These are phyloP conservation scores for Phyllostachys edulis DNA, from an alignment of 176 grass and related monocot genomes.

Conservation along the genomic window DNA sequence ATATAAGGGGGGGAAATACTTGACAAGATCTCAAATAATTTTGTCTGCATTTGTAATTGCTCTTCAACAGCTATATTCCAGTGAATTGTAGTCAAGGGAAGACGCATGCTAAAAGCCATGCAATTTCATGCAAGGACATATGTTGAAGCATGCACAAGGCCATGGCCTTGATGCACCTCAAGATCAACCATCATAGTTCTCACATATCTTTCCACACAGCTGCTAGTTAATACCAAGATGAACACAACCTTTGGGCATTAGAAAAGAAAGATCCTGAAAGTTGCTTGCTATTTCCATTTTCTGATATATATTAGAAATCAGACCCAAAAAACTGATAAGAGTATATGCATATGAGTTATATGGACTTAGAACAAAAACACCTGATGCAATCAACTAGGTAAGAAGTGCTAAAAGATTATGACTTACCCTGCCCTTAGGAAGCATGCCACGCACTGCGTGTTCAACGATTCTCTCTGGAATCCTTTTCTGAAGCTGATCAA, in stretches of 20 bases:
- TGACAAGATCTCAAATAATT: not conserved
- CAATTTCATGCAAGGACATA: not conserved
- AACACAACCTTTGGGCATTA: not conserved
- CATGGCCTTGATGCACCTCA: not conserved
- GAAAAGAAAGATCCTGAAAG: not conserved
- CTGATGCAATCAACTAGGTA: constrained; percentile 9
- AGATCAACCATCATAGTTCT: not conserved
- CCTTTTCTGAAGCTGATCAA: constrained; percentile 97
- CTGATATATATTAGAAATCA: not conserved
- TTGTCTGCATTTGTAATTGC: not conserved
- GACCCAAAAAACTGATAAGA: not conserved
- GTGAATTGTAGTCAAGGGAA: not conserved
- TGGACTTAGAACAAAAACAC: not conserved
- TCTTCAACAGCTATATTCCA: not conserved
- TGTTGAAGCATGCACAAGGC: not conserved
- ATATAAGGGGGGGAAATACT: not conserved
- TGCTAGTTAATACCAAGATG: not conserved
- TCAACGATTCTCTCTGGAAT: constrained; percentile 97
- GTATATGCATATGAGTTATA: not conserved
- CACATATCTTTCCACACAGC: not conserved
- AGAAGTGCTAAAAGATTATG: constrained; percentile 5
- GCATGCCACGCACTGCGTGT: constrained; percentile 94
- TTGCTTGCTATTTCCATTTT: not conserved
- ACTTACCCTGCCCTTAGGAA: constrained; percentile 94
- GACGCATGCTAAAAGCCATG: not conserved